phyloP scores from a whole-genome alignment of 257 asterid species.

The Nicotiana obtusifolia region DNA sequence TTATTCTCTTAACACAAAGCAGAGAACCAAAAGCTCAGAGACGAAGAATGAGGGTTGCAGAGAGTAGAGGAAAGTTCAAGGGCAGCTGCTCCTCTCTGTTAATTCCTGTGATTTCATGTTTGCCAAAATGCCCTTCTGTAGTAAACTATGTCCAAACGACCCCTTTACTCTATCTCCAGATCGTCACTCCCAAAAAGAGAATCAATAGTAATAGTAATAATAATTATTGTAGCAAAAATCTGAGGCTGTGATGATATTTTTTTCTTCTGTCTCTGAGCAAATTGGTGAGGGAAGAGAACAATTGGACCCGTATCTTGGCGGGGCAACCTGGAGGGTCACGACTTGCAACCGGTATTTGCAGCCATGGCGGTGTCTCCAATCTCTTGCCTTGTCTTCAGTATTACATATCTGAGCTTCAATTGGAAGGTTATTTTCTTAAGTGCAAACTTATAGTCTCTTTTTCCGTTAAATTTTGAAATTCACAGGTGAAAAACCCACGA shows the following conservation, averaged over 20 bases:
- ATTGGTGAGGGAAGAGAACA: not conserved
- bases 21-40: not conserved
- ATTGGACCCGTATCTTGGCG: not conserved
- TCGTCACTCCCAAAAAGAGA: not conserved
- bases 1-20: not conserved
- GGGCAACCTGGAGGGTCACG: not conserved
- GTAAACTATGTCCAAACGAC: not conserved
- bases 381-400: not conserved
- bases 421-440: not conserved
- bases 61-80: not conserved
- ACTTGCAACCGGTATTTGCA: not conserved
- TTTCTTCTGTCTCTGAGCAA: not conserved
- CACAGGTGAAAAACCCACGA: no score
- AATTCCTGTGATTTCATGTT: not conserved
- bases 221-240: not conserved
- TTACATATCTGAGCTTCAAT: not conserved
- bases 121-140: not conserved
- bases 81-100: not conserved
- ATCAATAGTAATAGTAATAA: not conserved
- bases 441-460: no score
- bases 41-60: not conserved
- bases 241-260: not conserved
- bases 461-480: no score
- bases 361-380: not conserved
- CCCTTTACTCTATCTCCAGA: not conserved